phyloP scores from a whole-genome alignment of 176 grass and related monocot genomes.

The Avena eriantha region DNA sequence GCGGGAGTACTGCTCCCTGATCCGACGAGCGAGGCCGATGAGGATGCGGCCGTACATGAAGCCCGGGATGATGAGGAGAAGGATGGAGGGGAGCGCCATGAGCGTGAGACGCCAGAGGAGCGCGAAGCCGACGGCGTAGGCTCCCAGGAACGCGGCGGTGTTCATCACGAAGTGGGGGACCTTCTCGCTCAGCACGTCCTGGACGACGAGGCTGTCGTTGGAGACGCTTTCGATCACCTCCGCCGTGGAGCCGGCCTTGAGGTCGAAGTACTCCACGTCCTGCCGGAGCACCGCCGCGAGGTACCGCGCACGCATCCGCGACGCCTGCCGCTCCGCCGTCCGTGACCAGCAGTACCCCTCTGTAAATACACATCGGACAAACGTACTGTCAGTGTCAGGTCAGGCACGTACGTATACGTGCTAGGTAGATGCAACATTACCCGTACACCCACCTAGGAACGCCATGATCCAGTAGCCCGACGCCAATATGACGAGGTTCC shows the following conservation, averaged over 20 bases:
- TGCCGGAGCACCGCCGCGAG: constrained; percentile 86
- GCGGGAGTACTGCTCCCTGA: constrained; percentile 72
- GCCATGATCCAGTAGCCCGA: constrained; percentile 62
- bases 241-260: constrained; percentile 70
- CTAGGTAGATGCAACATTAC: too few relatives aligned
- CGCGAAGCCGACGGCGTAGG: constrained; percentile 72
- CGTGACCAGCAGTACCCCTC: constrained; percentile 96
- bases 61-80: constrained; percentile 84
- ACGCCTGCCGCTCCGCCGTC: constrained; percentile 91
- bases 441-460: constrained; percentile 68
- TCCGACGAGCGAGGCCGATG: constrained; percentile 73
- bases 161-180: constrained; percentile 95
- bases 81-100: constrained; percentile 71
- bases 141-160: constrained; percentile 66
- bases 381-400: too few relatives aligned
- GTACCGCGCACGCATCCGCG: constrained; percentile 83
- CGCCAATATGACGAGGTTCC: constrained; percentile 75
- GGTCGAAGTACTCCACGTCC: constrained; percentile 97
- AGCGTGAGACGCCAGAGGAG: constrained; percentile 74
- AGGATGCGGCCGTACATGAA: constrained; percentile 87
- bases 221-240: constrained; percentile 97
- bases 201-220: constrained; percentile 88
- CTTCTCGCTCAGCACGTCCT: constrained; percentile 92
- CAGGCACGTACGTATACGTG: too few relatives aligned
- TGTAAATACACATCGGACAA: constrained; percentile 17